phyloP scores from a whole-genome alignment of 139 green algal species.

The Chlorella sp. region DNA sequence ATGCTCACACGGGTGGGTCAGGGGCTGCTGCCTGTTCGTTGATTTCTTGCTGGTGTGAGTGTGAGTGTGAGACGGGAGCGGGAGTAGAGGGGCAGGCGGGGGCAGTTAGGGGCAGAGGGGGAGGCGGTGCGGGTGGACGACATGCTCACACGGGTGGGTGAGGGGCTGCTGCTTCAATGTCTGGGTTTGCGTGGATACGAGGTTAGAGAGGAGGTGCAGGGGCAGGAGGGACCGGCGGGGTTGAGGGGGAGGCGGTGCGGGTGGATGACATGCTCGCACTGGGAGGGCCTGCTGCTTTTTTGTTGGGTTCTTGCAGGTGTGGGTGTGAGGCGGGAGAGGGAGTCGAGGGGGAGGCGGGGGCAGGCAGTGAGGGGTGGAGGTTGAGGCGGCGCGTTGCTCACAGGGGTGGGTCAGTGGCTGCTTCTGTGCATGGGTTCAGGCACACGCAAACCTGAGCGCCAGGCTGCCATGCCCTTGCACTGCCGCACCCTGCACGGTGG shows the following conservation, averaged over 20 bases:
- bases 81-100: background rate
- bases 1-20: conserved; percentile 75
- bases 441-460: no score
- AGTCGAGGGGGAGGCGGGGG: no score
- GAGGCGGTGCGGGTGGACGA: conserved; percentile 75
- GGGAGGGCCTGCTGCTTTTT: background rate
- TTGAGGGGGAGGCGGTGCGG: conserved; percentile 39
- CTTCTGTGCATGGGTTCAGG: background rate
- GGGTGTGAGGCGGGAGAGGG: background rate
- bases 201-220: no score
- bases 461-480: no score
- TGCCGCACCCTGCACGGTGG: no score
- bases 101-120: conserved; percentile 21
- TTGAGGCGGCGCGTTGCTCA: conserved; percentile 76
- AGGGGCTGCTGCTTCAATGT: background rate
- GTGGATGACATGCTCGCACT: conserved; percentile 90
- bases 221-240: background rate
- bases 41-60: background rate
- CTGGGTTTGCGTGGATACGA: no score
- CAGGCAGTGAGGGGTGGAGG: conserved; percentile 13
- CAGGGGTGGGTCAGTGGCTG: conserved; percentile 30
- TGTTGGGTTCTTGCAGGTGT: background rate
- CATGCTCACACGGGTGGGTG: conserved; percentile 75
- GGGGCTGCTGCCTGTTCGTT: background rate
- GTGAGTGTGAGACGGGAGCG: background rate